Percentiles rank a stretch among this genome's conserved stretches.
phyloP scores from a whole-genome alignment of 805 yeast genomes.

The Saccharomycopsis schoenii region DNA sequence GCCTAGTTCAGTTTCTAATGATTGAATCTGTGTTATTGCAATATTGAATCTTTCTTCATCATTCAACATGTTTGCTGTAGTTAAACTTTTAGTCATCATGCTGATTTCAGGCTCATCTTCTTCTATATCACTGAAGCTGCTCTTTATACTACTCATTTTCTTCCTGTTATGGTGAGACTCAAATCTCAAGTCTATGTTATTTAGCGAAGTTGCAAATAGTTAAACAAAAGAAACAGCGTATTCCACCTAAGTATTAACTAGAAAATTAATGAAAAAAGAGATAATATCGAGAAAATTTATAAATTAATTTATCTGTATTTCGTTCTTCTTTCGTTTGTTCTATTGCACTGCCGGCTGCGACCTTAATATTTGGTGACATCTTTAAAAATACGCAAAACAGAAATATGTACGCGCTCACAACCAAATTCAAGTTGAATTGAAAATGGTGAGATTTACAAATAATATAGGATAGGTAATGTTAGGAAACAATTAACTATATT shows the following conservation, averaged over 20 bases:
- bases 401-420: background rate
- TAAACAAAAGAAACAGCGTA: background rate
- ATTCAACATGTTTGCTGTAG: background rate
- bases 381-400: background rate
- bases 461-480: no score
- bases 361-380: background rate
- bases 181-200: background rate
- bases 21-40: constrained; percentile 29
- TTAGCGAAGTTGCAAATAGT: background rate
- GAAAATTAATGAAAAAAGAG: no score
- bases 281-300: no score
- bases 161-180: background rate
- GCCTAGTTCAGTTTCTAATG: constrained; percentile 31
- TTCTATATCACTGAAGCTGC: background rate
- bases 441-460: no score
- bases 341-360: background rate
- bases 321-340: background rate
- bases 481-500: no score
- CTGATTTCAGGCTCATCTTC: background rate
- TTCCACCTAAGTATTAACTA: no score
- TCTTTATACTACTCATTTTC: background rate
- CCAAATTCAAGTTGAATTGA: background rate
- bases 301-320: background rate
- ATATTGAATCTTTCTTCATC: constrained; percentile 22
- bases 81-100: background rate